Conservation (phyloP, 208 protist species). For the Acanthamoeba royreba region DNA sequence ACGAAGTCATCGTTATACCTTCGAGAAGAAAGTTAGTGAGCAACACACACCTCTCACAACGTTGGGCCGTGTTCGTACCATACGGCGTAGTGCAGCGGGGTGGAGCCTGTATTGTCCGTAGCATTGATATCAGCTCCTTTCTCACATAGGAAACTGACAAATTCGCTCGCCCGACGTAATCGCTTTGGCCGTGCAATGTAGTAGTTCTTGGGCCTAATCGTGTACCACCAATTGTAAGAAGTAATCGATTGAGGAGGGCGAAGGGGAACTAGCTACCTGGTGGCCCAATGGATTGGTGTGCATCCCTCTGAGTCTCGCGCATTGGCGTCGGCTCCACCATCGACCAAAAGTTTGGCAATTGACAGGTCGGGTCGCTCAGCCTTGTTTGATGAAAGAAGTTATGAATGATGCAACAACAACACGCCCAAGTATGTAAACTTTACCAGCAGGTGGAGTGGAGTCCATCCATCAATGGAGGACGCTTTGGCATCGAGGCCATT, state of each 20-base stretch:
- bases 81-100: not conserved
- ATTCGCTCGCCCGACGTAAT: not conserved
- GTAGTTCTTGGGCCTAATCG: not conserved
- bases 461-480: not conserved
- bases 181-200: not conserved
- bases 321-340: not conserved
- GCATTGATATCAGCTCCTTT: not conserved
- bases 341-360: not conserved
- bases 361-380: not conserved
- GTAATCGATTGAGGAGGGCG: too few relatives aligned
- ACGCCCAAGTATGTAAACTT: not conserved
- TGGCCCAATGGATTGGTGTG: not conserved
- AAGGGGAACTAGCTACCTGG: too few relatives aligned
- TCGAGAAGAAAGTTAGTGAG: too few relatives aligned
- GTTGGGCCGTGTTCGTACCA: too few relatives aligned
- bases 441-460: not conserved
- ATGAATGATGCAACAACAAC: not conserved
- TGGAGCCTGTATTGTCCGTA: not conserved
- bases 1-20: not conserved
- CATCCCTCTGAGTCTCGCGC: not conserved
- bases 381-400: too few relatives aligned
- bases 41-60: too few relatives aligned
- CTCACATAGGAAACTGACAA: not conserved
- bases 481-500: constrained; percentile 19
- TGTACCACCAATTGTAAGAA: too few relatives aligned